These are phyloP conservation scores for Spergularia azorica DNA, from an alignment of 179 eudicot genomes.

Conservation along the genomic window DNA sequence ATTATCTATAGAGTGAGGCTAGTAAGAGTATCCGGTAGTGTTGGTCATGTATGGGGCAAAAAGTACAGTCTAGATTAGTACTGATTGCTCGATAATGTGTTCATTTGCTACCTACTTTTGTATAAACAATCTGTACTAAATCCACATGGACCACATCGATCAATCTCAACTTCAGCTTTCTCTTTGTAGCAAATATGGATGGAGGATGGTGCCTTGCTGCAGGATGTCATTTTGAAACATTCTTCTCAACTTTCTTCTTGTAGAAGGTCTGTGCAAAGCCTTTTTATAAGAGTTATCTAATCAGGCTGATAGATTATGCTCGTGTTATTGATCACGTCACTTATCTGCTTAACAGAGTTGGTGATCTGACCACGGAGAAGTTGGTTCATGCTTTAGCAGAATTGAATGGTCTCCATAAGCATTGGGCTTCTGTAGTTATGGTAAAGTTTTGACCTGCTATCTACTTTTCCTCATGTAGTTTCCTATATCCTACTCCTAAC, in stretches of 20 bases:
- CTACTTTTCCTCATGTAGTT: neutral
- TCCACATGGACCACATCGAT: neutral
- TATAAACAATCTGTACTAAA: too few species aligned
- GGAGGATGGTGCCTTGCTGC: slow-evolving; percentile 31
- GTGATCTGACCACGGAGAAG: slow-evolving; percentile 47
- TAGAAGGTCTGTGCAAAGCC: slow-evolving; percentile 46
- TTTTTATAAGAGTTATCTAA: slow-evolving; percentile 1
- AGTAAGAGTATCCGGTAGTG: too few species aligned
- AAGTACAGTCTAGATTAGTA: too few species aligned
- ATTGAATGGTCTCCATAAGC: slow-evolving; percentile 44
- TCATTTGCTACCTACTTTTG: too few species aligned
- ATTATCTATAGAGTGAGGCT: neutral
- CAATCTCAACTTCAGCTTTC: slow-evolving; percentile 2
- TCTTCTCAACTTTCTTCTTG: slow-evolving; percentile 58
- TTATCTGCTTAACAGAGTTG: slow-evolving; percentile 27
- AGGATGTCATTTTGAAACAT: slow-evolving; percentile 42
- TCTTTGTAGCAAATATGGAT: slow-evolving; percentile 37
- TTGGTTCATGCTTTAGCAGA: slow-evolving; percentile 47
- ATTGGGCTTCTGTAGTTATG: slow-evolving; percentile 66
- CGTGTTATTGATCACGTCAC: slow-evolving; percentile 11
- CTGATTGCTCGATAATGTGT: too few species aligned
- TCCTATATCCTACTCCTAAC: neutral
- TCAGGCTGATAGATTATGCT: slow-evolving; percentile 5
- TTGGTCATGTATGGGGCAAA: too few species aligned
- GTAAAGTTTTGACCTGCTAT: slow-evolving; percentile 39